A percentile compares a stretch with the other conserved stretches of the same genome.
Evolutionary conservation across 2,329 filamentous ascomycete species (phyloP).

Genomic region (Byssoonygena ceratinophila): DNA sequence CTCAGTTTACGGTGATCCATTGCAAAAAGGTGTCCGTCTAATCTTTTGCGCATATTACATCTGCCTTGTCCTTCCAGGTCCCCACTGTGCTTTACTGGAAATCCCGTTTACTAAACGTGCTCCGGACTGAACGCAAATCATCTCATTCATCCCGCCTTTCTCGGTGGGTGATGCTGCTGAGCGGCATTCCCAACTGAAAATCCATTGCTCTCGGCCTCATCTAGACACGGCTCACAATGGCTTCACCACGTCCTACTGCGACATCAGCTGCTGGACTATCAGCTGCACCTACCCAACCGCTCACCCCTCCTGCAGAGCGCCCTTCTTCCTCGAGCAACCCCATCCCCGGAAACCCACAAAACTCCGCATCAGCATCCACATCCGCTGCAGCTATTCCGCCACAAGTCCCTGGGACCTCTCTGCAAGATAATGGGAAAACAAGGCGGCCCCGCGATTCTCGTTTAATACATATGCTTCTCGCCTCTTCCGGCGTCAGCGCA

Average conservation of each 20-base stretch:
- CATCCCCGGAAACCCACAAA: constrained; percentile 16
- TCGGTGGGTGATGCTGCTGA: constrained; percentile 2
- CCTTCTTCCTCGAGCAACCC: constrained; percentile 21
- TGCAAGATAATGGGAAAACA: constrained; percentile 39
- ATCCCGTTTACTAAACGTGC: not conserved
- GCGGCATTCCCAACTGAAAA: not conserved
- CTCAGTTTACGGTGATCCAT: too few relatives aligned
- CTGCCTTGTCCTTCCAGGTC: not conserved
- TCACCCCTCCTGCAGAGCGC: constrained; percentile 37
- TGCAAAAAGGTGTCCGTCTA: too few relatives aligned
- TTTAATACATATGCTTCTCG: constrained; percentile 42
- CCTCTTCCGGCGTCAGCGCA: constrained; percentile 39
- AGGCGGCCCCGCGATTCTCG: constrained; percentile 42
- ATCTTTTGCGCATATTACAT: not conserved
- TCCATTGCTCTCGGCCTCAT: not conserved
- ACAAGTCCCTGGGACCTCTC: constrained; percentile 34
- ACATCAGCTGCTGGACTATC: constrained; percentile 16
- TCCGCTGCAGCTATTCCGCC: constrained; percentile 23
- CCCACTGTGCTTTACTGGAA: too few relatives aligned
- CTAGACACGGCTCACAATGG: not conserved
- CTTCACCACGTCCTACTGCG: constrained; percentile 12
- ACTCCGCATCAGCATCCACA: constrained; percentile 11
- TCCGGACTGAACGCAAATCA: not conserved
- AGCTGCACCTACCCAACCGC: constrained; percentile 29
- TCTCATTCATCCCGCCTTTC: not conserved